Base-by-base conservation (phyloP, 768 basidiomycete genomes). In the Termitomyces sp. region DNA sequence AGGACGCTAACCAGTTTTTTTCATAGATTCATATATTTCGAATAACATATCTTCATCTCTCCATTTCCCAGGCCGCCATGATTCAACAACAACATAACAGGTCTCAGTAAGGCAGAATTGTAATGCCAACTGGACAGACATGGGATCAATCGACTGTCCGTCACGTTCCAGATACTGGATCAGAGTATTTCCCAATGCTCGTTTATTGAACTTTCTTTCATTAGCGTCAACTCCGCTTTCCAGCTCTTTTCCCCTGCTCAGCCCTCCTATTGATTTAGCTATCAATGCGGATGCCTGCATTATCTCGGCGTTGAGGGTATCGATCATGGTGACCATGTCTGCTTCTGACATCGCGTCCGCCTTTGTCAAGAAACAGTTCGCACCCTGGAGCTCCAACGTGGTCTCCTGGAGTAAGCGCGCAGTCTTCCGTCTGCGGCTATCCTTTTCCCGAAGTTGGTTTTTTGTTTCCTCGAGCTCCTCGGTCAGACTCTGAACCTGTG, bases 301-400 rank as follows among this genome's bases (percentile, higher is more conserved):
- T 48, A 64, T 60, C 53, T 65, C 63, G 2, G 50, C 57, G 39
- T 65, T 63, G 54, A 65, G 48, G 6, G 17, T 47, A 25, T 61
- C 59, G n/a, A 61, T 60, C n/a, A 72, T 62, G 12, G 34, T 35
- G 5, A 65, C 59, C 49, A 79, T 72, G 10, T 82, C 80, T 0
- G 74, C 72, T 1, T 73, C 77, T 0, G 80, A 76, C 55, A 76
- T 68, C 0, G 61, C 59, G 51, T 82, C 80, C 17, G 72, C 67
- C 37, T 72, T 78, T 1, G 72, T 73, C 64, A 80, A 64, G 62
- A 76, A 81, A 9, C 68, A 64, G 50, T 78, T 76, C 0, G 74
- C 73, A 0, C 68, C 71, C n/a, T 71, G 72, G 7, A 80, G 59
- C 58, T 81, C 79, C 6, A 66, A 65, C 5, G 69, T 75, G 19